Evolutionary conservation across 1,139 yeast species (phyloP).

Genomic region (Candida frijolesensis): DNA sequence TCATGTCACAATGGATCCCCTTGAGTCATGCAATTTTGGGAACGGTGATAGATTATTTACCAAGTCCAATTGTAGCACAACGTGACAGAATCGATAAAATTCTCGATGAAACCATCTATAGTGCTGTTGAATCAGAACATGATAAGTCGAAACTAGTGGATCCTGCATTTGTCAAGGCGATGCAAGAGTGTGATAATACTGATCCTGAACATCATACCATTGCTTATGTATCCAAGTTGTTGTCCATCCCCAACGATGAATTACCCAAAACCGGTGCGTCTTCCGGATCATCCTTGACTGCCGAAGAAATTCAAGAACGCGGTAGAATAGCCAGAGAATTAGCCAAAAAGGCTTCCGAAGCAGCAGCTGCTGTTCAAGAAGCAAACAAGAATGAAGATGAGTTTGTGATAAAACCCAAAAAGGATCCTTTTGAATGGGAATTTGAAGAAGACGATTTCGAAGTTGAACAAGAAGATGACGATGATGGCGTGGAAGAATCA

Average conservation of each 20-base stretch:
- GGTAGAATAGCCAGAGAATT: conserved; percentile 69
- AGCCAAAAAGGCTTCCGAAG: conserved; percentile 70
- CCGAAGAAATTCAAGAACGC: conserved; percentile 67
- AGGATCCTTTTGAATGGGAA: conserved; percentile 50
- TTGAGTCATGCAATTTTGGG: conserved; percentile 82
- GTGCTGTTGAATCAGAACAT: conserved; percentile 43
- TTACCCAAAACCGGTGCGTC: conserved; percentile 57
- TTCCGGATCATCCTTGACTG: conserved; percentile 33
- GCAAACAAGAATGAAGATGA: conserved; percentile 27
- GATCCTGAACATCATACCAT: conserved; percentile 59
- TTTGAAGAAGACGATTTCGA: conserved; percentile 43
- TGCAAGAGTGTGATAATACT: conserved; percentile 60
- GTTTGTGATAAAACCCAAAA: conserved; percentile 32
- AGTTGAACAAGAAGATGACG: conserved; percentile 40
- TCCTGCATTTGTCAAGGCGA: conserved; percentile 50
- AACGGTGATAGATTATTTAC: conserved; percentile 81
- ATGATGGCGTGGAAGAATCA: conserved; percentile 44
- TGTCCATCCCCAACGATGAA: conserved; percentile 81
- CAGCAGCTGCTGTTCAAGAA: conserved; percentile 38
- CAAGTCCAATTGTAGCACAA: conserved; percentile 83
- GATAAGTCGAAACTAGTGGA: conserved; percentile 41
- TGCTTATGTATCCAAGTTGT: conserved; percentile 88
- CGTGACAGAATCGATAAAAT: conserved; percentile 67
- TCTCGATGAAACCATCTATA: conserved; percentile 48
- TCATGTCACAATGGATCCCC: conserved; percentile 95